A percentile compares a stretch with the other conserved stretches of the same genome.
phyloP scores from a whole-genome alignment of 306 rosid genomes.

The Gynostemma pentaphyllum region DNA sequence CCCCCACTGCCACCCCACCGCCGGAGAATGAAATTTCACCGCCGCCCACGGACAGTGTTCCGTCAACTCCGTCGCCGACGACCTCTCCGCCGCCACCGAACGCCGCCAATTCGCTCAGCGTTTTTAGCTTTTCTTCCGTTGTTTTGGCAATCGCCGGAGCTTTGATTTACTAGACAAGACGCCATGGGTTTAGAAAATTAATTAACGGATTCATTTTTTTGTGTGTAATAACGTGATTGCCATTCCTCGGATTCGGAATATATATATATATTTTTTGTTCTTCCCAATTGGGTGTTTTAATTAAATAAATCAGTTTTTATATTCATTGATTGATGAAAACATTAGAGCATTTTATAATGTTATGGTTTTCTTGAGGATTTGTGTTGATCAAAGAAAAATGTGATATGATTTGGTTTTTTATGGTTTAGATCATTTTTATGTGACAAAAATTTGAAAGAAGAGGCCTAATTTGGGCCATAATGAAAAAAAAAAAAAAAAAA shows the following conservation, averaged over 20 bases:
- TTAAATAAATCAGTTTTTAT: not conserved
- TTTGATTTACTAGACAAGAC: slow-evolving; percentile 14
- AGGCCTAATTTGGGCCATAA: too few species aligned
- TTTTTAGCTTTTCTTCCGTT: not conserved
- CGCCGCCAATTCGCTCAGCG: not conserved
- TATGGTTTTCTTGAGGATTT: too few species aligned
- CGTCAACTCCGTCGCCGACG: not conserved
- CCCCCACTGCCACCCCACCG: not conserved
- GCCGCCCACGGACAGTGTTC: not conserved
- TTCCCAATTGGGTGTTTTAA: not conserved
- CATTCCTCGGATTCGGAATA: not conserved
- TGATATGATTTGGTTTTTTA: too few species aligned
- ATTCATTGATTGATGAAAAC: not conserved
- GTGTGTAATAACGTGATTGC: not conserved
- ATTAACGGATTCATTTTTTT: not conserved
- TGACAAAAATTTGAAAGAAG: too few species aligned
- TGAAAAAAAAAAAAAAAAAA: too few species aligned
- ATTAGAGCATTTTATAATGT: too few species aligned
- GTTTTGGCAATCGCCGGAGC: slow-evolving; percentile 16
- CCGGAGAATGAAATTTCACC: not conserved
- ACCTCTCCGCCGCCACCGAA: not conserved
- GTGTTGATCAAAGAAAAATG: too few species aligned
- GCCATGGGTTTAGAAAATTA: not conserved
- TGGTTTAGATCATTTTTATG: too few species aligned
- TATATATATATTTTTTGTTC: not conserved